These are phyloP conservation scores for Cryptosporidium meleagridis DNA, from an alignment of 169 alveolate species.

Conservation along the genomic window DNA sequence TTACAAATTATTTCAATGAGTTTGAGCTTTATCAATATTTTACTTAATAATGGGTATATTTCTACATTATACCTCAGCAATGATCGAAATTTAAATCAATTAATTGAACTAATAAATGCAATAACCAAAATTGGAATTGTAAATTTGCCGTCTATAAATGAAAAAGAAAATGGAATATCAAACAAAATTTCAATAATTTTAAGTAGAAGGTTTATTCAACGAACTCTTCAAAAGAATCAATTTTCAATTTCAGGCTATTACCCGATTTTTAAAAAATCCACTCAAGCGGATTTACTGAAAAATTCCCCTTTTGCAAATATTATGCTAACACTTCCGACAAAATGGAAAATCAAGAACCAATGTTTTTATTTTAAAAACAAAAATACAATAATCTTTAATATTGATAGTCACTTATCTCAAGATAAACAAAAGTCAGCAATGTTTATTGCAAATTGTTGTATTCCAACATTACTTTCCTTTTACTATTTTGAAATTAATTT, in stretches of 20 bases:
- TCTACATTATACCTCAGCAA: background rate
- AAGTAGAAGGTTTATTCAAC: conserved; percentile 47
- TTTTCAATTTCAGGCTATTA: background rate
- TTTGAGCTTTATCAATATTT: background rate
- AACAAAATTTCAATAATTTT: background rate
- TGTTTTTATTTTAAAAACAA: background rate
- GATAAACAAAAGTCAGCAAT: background rate
- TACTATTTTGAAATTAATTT: conserved; percentile 44
- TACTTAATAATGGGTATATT: background rate
- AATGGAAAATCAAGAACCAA: background rate
- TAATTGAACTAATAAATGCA: background rate
- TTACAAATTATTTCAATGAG: conserved; percentile 35
- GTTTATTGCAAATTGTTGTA: conserved; percentile 16
- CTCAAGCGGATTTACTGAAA: conserved; percentile 23
- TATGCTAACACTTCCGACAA: conserved; percentile 27
- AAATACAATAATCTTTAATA: background rate
- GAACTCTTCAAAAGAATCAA: background rate
- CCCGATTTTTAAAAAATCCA: conserved; percentile 17
- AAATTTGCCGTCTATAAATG: background rate
- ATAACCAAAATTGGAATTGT: conserved; percentile 25
- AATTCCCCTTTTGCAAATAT: conserved; percentile 11
- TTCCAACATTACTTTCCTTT: conserved; percentile 22
- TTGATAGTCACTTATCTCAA: background rate
- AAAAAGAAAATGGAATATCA: background rate
- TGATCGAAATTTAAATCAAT: background rate